phyloP scores from a whole-genome alignment of 768 basidiomycete genomes.

The Suillus tomentosus region DNA sequence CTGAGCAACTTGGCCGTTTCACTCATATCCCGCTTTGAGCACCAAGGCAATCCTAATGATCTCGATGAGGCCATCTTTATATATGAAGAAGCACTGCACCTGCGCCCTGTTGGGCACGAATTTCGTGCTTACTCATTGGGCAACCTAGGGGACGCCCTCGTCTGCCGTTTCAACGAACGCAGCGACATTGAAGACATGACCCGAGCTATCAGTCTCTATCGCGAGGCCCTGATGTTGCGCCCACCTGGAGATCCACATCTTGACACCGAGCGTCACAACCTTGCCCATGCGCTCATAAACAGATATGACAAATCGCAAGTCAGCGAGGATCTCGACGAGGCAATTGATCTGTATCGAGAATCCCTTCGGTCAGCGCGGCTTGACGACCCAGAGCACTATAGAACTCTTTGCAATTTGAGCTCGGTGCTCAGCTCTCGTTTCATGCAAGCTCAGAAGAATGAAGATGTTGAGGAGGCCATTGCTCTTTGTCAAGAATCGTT shows the following conservation, averaged over 20 bases:
- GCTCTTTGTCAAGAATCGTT: background rate
- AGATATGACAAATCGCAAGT: background rate
- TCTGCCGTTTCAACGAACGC: background rate
- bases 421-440: background rate
- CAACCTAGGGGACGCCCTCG: background rate
- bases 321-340: background rate
- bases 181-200: background rate
- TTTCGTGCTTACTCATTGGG: background rate
- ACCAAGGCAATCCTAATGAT: background rate
- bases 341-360: background rate
- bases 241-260: no score
- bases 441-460: background rate
- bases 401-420: background rate
- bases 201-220: no score
- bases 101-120: background rate
- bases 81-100: background rate
- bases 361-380: fast-evolving
- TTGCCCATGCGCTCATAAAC: background rate
- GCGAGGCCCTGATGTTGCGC: no score
- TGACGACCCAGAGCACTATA: background rate
- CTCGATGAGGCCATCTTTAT: background rate
- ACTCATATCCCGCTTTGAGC: background rate
- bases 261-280: background rate
- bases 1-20: no score
- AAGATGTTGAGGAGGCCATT: background rate